phyloP scores from a whole-genome alignment of 2,329 filamentous ascomycete species.

The Botrytis paeoniae region DNA sequence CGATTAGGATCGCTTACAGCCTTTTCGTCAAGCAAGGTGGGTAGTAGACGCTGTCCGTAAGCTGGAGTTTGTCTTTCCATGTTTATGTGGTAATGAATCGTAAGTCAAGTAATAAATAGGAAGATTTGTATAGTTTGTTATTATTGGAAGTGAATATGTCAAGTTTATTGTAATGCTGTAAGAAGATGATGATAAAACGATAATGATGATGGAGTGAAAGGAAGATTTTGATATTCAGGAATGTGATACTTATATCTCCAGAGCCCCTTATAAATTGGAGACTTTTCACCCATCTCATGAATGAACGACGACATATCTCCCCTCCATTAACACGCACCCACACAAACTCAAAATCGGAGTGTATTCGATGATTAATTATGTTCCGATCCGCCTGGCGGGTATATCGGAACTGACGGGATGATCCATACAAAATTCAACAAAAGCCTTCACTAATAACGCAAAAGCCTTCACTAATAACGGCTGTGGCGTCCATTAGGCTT shows the following conservation, averaged over 20 bases:
- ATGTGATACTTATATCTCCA: background rate
- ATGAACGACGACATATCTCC: constrained; percentile 5
- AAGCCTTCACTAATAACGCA: background rate
- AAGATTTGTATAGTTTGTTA: background rate
- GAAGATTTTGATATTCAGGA: background rate
- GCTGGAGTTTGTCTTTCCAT: constrained; percentile 13
- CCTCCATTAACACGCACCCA: background rate
- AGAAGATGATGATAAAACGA: background rate
- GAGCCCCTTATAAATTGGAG: background rate
- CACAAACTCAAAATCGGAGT: background rate
- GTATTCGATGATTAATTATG: background rate
- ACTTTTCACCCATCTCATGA: background rate
- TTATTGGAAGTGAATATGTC: background rate
- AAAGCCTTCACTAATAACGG: background rate
- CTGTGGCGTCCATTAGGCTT: background rate
- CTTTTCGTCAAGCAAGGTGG: constrained; percentile 11
- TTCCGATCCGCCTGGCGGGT: background rate
- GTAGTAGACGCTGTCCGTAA: constrained; percentile 16
- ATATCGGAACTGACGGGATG: background rate
- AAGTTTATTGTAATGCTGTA: background rate
- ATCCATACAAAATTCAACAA: background rate
- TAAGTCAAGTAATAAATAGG: background rate
- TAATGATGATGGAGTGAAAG: background rate
- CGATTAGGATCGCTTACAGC: constrained; percentile 8
- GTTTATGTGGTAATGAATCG: background rate